These are phyloP conservation scores for Ophiosphaerella narmari DNA, from an alignment of 2,329 filamentous ascomycete genomes.

Conservation along the genomic window DNA sequence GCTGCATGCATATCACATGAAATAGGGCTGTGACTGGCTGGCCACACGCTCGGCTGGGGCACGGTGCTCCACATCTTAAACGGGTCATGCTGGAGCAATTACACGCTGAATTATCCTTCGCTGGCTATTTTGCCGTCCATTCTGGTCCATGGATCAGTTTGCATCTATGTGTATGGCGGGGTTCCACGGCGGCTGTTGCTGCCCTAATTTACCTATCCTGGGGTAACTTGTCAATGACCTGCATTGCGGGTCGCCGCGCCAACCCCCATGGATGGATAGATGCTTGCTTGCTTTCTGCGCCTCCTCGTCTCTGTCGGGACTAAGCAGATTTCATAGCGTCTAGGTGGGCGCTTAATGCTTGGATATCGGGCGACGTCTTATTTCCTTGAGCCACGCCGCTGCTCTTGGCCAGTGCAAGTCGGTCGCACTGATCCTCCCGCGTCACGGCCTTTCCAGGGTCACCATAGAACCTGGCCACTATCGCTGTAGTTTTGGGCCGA, in stretches of 20 bases:
- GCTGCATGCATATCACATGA: conserved; percentile 15
- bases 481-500: conserved; percentile 3
- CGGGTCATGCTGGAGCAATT: conserved; percentile 23
- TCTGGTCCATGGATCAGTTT: conserved; percentile 13
- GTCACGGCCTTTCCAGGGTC: conserved; percentile 13
- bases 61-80: conserved; percentile 24
- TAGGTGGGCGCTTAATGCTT: conserved; percentile 26
- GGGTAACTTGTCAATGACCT: conserved; percentile 15
- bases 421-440: conserved; percentile 11
- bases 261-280: not conserved
- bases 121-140: conserved; percentile 27
- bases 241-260: conserved; percentile 4
- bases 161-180: conserved; percentile 15
- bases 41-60: conserved; percentile 29
- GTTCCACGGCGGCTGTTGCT: conserved; percentile 26
- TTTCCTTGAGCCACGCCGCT: conserved; percentile 22
- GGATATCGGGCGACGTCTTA: conserved; percentile 20
- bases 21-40: conserved; percentile 19
- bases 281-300: too few species aligned
- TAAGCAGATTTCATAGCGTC: conserved; percentile 16
- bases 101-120: conserved; percentile 34
- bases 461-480: conserved; percentile 7
- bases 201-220: conserved; percentile 1
- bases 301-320: conserved; percentile 9
- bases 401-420: conserved; percentile 8